Conservation (phyloP, 768 basidiomycete genomes). For the Paxillus involutus region DNA sequence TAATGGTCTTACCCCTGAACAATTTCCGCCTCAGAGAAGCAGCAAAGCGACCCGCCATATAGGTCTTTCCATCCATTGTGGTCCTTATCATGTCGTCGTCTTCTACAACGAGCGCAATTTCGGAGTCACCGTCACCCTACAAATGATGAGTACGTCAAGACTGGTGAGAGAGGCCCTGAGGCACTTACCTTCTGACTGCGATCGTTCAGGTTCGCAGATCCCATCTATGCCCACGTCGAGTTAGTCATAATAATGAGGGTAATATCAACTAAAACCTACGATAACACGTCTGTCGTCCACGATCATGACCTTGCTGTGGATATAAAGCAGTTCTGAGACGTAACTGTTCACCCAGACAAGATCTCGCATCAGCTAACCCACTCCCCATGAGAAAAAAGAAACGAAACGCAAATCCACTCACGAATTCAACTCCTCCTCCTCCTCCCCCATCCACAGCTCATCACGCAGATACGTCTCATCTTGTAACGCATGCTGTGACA, state of each 20-base stretch:
- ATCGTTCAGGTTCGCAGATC: constrained; percentile 92
- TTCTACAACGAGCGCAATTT: constrained; percentile 91
- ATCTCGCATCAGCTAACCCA: constrained; percentile 10
- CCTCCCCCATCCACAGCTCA: constrained; percentile 83
- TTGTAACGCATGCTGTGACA: constrained; percentile 76
- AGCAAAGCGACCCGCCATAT: constrained; percentile 77
- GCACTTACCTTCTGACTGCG: constrained; percentile 68
- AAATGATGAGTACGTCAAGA: constrained; percentile 5
- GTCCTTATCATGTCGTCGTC: constrained; percentile 77
- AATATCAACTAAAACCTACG: constrained; percentile 42
- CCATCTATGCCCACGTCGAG: constrained; percentile 54
- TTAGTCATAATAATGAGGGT: constrained; percentile 2
- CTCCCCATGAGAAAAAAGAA: neutral
- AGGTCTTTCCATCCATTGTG: constrained; percentile 76
- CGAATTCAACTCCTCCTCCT: constrained; percentile 80
- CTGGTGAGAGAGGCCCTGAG: neutral
- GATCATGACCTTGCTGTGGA: constrained; percentile 91
- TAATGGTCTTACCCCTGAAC: constrained; percentile 63
- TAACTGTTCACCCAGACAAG: constrained; percentile 44
- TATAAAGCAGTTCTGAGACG: constrained; percentile 78
- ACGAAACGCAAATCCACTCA: constrained; percentile 42
- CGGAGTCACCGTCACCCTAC: constrained; percentile 91
- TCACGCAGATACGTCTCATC: constrained; percentile 62
- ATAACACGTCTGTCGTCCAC: constrained; percentile 91
- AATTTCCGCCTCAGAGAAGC: constrained; percentile 79